Evolutionary conservation across 768 basidiomycete species (phyloP), one percentile per base, ranked within the genome.

Genomic region (Grammothele lineata): DNA sequence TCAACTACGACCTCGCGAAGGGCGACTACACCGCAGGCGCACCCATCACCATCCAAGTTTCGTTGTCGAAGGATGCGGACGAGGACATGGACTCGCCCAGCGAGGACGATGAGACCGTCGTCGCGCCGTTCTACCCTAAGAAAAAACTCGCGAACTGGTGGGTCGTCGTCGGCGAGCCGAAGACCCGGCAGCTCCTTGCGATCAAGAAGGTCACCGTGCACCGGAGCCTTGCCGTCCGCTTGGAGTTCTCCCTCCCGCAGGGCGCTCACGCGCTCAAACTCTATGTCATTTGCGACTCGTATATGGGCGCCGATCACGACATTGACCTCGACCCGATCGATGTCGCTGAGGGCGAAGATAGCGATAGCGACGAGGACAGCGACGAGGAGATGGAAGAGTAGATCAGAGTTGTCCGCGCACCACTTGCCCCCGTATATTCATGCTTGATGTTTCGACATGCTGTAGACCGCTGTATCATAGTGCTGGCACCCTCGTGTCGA

Each of bases 121-220:
- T 97, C n/a, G 95, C 96, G 0, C 94, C 96, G 0, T 88, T 84
- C 70, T 98, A 88, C 71, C 95, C 95, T 0, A 73, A 69, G 44
- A 86, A 85, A 67, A 97, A 97, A 74, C 79, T 92, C 66, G 82
- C 88, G 47, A 93, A 92, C 59, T 98, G 94, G 95, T 98, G 94
- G 94, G 76, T 97, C 26, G 93, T 98, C 38, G 76, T 97, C 11
- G 92, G 92, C n/a, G 88, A 94, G 43, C 75, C 85, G 5, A 71
- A 71, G 26, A 83, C 80, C n/a, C 80, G 83, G 30, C 87, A 92
- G 57, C 72, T 99, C 11, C 83, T 92, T 73, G 90, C 68, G 72
- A 75, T 89, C 74, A 80, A 94, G 77, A 85, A 85, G 35, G 90
- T 97, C 24, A 95, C 95, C 0, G 80, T 92, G 35, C 73, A 72